A percentile compares a stretch with the other conserved stretches of the same genome.
phyloP scores from a whole-genome alignment of 257 asterid genomes.

The Paraleonurus japonicus region DNA sequence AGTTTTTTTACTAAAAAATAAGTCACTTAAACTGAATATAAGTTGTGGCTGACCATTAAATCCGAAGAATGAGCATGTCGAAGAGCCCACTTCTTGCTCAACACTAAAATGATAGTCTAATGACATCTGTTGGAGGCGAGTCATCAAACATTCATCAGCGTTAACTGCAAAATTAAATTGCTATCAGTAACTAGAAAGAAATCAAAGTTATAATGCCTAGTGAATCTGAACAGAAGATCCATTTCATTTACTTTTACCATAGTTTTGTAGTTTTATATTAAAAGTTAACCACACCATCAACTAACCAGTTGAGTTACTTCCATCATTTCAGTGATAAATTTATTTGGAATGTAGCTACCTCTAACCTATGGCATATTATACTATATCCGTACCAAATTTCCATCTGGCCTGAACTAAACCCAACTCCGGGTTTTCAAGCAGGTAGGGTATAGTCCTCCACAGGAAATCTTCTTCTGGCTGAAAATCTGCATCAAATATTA shows the following conservation, averaged over 20 bases:
- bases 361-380: neutral
- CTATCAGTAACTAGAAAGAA: constrained; percentile 6
- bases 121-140: constrained; percentile 74
- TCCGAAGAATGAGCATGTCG: constrained; percentile 57
- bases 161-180: constrained; percentile 38
- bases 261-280: neutral
- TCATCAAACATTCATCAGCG: constrained; percentile 70
- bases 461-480: constrained; percentile 89
- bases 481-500: constrained; percentile 91
- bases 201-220: neutral
- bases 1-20: neutral
- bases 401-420: constrained; percentile 97
- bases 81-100: constrained; percentile 76
- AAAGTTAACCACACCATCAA: neutral
- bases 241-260: neutral
- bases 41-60: constrained; percentile 46
- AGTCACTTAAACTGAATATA: constrained; percentile 6
- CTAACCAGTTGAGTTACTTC: neutral
- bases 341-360: neutral
- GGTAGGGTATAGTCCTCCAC: constrained; percentile 82
- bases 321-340: neutral
- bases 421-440: constrained; percentile 72
- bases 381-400: constrained; percentile 73
- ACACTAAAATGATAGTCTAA: constrained; percentile 64
- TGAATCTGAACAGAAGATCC: neutral